Percentiles rank a stretch among this genome's conserved stretches.
Conservation (phyloP, 1,284 basidiomycete species). For the Coriolopsis trogii region DNA sequence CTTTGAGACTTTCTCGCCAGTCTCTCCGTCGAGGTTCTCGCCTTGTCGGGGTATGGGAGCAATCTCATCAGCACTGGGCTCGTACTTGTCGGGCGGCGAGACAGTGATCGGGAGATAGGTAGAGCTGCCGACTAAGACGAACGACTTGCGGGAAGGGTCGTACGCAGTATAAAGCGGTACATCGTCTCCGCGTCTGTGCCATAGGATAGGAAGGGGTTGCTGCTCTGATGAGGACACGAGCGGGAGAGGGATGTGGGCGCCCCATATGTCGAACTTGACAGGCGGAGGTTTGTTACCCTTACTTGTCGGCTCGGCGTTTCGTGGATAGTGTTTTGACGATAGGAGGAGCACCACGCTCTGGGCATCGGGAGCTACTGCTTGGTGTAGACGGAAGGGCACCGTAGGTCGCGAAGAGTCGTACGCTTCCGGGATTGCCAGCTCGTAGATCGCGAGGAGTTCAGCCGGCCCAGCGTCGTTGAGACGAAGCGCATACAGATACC, state of each 20-base stretch:
- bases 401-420: slow-evolving; percentile 22
- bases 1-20: slow-evolving; percentile 34
- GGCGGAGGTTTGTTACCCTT: slow-evolving; percentile 14
- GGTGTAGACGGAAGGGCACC: slow-evolving; percentile 64
- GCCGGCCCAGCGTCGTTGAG: slow-evolving; percentile 40
- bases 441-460: slow-evolving; percentile 57
- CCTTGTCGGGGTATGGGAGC: slow-evolving; percentile 64
- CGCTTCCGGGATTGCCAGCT: slow-evolving; percentile 40
- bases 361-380: slow-evolving; percentile 42
- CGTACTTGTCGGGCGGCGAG: slow-evolving; percentile 41
- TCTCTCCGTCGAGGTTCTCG: slow-evolving; percentile 50
- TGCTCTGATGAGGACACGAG: slow-evolving; percentile 34
- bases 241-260: slow-evolving; percentile 52
- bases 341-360: slow-evolving; percentile 49
- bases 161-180: slow-evolving; percentile 69
- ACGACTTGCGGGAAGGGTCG: slow-evolving; percentile 46
- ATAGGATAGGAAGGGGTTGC: slow-evolving; percentile 53
- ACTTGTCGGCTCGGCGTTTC: slow-evolving; percentile 12
- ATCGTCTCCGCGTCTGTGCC: slow-evolving; percentile 72
- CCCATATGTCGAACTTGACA: slow-evolving; percentile 66
- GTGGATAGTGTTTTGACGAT: slow-evolving; percentile 54
- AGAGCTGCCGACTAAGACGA: slow-evolving; percentile 62
- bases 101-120: slow-evolving; percentile 47
- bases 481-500: slow-evolving; percentile 64
- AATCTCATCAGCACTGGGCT: slow-evolving; percentile 65